Conservation (phyloP, 495 filamentous ascomycete genomes). For the Ramalina intermedia region DNA sequence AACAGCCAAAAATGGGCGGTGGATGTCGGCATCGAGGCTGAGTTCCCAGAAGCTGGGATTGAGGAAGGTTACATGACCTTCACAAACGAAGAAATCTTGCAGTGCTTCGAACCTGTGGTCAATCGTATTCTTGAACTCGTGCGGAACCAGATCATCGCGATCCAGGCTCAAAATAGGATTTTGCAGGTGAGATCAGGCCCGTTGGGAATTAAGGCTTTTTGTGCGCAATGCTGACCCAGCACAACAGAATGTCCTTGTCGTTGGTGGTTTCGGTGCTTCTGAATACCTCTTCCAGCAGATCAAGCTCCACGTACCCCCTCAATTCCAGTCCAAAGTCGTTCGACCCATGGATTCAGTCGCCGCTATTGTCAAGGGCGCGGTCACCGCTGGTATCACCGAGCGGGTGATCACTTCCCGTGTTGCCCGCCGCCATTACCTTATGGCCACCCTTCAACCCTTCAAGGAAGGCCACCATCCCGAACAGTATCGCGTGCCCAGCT, state of each 20-base stretch:
- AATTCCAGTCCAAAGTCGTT: slow-evolving; percentile 67
- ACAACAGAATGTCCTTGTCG: slow-evolving; percentile 54
- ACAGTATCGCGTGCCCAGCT: slow-evolving; percentile 88
- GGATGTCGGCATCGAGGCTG: slow-evolving; percentile 66
- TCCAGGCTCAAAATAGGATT: slow-evolving; percentile 58
- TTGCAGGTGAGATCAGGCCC: slow-evolving; percentile 42
- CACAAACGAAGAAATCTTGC: slow-evolving; percentile 67
- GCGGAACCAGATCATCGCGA: slow-evolving; percentile 68
- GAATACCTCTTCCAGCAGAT: slow-evolving; percentile 78
- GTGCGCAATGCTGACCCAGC: slow-evolving; percentile 12
- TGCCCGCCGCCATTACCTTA: slow-evolving; percentile 95
- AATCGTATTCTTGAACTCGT: slow-evolving; percentile 66
- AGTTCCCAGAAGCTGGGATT: slow-evolving; percentile 66
- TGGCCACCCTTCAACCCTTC: slow-evolving; percentile 97
- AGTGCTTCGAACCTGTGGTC: slow-evolving; percentile 69
- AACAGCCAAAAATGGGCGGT: slow-evolving; percentile 75
- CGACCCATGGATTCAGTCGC: slow-evolving; percentile 77
- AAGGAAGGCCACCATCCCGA: slow-evolving; percentile 98
- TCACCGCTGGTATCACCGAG: slow-evolving; percentile 89
- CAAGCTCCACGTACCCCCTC: slow-evolving; percentile 62
- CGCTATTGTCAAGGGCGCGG: slow-evolving; percentile 67
- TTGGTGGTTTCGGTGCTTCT: slow-evolving; percentile 67
- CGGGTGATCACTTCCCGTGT: slow-evolving; percentile 93
- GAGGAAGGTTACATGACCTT: slow-evolving; percentile 77
- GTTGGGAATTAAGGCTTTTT: background rate